Conservation (phyloP, 129 eudicot species). For the Silybum marianum region DNA sequence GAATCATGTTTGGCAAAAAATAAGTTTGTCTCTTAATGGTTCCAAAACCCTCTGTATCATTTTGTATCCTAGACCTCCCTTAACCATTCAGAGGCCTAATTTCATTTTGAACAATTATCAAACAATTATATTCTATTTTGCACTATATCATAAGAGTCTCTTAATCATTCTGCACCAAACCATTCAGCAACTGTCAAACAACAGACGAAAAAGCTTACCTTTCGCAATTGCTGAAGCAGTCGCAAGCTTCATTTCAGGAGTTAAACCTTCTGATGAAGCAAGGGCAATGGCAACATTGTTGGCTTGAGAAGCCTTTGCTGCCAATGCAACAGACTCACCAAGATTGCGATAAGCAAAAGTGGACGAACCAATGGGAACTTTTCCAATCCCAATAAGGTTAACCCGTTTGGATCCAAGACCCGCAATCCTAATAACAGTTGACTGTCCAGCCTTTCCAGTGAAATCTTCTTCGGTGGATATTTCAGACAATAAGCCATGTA, state of each 20-base stretch:
- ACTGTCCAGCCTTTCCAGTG: conserved; percentile 87
- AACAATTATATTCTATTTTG: no score
- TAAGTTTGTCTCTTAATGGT: no score
- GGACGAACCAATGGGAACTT: conserved; percentile 45
- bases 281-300: conserved; percentile 71
- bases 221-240: conserved; percentile 77
- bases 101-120: no score
- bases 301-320: conserved; percentile 84
- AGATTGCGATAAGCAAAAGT: conserved; percentile 53
- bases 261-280: conserved; percentile 72
- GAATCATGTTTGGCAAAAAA: no score
- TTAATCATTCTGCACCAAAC: no score
- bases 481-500: conserved; percentile 75
- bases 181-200: neutral
- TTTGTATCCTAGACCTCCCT: no score
- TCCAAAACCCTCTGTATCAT: no score
- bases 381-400: conserved; percentile 78
- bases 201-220: conserved; percentile 45
- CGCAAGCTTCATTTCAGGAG: conserved; percentile 61
- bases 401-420: conserved; percentile 80
- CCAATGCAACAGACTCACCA: conserved; percentile 90
- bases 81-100: no score
- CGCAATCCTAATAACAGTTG: conserved; percentile 67
- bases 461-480: conserved; percentile 87
- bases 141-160: no score